phyloP scores from a whole-genome alignment of 73 alveolate species.

The Paramecium biaurelia region DNA sequence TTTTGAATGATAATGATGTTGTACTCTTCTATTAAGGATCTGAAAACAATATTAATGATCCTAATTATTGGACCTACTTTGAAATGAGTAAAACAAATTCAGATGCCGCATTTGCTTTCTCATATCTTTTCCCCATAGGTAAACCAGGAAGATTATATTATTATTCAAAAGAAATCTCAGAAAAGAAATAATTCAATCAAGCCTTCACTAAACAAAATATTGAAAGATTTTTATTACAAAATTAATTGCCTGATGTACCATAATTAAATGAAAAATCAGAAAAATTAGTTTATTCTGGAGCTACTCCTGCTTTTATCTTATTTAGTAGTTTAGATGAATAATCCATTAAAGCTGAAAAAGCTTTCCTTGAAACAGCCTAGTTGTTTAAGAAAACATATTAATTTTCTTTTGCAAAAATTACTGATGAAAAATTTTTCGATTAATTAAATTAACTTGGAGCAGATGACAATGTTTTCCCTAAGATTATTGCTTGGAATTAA shows the following conservation, averaged over 20 bases:
- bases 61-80: constrained; percentile 32
- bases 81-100: constrained; percentile 1
- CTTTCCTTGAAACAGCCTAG: constrained; percentile 35
- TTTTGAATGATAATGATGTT: background rate
- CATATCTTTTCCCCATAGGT: background rate
- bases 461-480: constrained; percentile 42
- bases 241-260: constrained; percentile 34
- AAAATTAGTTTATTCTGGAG: background rate
- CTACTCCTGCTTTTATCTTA: background rate
- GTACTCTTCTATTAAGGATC: constrained; percentile 13
- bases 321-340: constrained; percentile 11
- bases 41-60: background rate
- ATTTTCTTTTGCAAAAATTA: background rate
- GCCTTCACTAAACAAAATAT: constrained; percentile 35
- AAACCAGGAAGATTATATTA: constrained; percentile 20
- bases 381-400: background rate
- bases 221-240: background rate
- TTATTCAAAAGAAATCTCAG: background rate
- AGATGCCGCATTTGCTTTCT: constrained; percentile 21
- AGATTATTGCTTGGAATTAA: background rate
- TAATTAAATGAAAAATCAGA: background rate
- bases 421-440: constrained; percentile 33
- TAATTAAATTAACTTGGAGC: constrained; percentile 26
- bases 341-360: constrained; percentile 22
- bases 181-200: background rate